Base-by-base conservation (phyloP, 495 filamentous ascomycete species). In the Aspergillus funiculosus region DNA sequence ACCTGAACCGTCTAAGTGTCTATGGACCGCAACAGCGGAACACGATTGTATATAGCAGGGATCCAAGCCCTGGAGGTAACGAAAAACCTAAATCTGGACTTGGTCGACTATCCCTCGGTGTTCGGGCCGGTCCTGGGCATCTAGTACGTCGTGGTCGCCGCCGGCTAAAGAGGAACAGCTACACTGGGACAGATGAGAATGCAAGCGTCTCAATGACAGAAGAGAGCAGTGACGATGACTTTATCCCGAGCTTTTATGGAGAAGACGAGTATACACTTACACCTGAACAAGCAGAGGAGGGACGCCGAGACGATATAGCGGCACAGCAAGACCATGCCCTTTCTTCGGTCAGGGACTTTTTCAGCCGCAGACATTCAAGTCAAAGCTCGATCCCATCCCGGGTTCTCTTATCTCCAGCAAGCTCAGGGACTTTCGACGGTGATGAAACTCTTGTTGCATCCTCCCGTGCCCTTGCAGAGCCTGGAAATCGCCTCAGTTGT, bases 11-110 rank as follows among this genome's bases (percentile, higher is more conserved):
- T 60, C 76, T 46, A 62, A 55, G 71, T 61, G 46, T 51, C 60
- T 59, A 68, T 62, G 75, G 54, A 65, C 52, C 73, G 49, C 61
- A 74, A 53, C 67, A 72, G 59, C 41, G 75, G 60, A 64, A 67
- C 58, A 61, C 73, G 52, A 56, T 76, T 51, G 52, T 72, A 22
- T 71, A 74, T 61, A 73, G 71, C 46, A 56, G 62, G n/a, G 64
- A 72, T 13, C 60, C 65, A 13, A 71, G 64, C 46, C 66, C 67
- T 11, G 62, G 60, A 1, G 53, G 26, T 0, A 61, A 71, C 21
- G 53, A 52, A 1, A 51, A 65, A 41, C 62, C 62, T 2, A 63
- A 50, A 32, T 64, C 68, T n/a, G 60, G 61, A 19, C 57, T 72
- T 8, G 60, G 64, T 42, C 66, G 66, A 6, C 25, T 70, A 3